Evolutionary conservation across 371 early-diverging fungal species (phyloP).

Genomic region (Coemansia sp.): DNA sequence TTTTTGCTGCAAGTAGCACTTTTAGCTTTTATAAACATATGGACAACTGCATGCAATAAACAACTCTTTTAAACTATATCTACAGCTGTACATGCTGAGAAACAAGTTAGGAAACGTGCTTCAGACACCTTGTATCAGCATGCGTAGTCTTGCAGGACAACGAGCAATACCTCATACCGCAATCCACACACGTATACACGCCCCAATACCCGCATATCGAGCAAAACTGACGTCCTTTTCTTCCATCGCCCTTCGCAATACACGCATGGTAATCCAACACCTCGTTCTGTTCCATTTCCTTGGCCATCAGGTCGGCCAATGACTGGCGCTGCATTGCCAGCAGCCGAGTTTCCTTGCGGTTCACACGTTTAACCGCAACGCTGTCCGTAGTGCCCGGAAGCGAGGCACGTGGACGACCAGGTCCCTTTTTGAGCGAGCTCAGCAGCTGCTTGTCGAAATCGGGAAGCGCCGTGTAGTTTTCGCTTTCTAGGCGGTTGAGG

Average conservation of each 20-base stretch:
- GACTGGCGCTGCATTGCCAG: constrained; percentile 13
- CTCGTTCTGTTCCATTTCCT: constrained; percentile 11
- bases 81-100: not conserved
- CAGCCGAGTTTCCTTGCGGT: constrained; percentile 30
- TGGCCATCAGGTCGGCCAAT: constrained; percentile 27
- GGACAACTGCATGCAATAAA: not conserved
- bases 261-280: constrained; percentile 20
- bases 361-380: not conserved
- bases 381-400: too few relatives aligned
- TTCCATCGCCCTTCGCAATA: constrained; percentile 5
- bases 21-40: not conserved
- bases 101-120: constrained; percentile 17
- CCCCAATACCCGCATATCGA: constrained; percentile 42
- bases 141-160: constrained; percentile 36
- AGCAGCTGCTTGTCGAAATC: constrained; percentile 31
- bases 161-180: constrained; percentile 43
- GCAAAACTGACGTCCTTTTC: constrained; percentile 21
- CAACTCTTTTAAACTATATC: not conserved
- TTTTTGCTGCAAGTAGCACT: too few relatives aligned
- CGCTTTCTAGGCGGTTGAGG: constrained; percentile 34
- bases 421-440: not conserved
- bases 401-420: too few relatives aligned
- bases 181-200: constrained; percentile 36
- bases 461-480: constrained; percentile 32
- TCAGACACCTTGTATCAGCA: constrained; percentile 40